phyloP scores from a whole-genome alignment of 768 basidiomycete genomes.

The Russula vinacea region DNA sequence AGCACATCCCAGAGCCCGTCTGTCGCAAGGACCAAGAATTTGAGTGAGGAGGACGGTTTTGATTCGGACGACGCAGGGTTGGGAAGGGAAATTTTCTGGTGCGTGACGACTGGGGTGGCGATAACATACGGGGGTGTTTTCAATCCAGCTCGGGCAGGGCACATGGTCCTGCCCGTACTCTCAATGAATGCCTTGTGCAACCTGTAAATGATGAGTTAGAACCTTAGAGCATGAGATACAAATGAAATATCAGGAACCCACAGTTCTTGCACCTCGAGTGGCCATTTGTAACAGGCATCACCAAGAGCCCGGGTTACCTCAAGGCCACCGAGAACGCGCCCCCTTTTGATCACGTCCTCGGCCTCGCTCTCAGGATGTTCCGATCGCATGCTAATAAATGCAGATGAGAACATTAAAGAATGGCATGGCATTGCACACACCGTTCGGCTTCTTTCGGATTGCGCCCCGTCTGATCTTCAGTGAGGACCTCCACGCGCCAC shows the following conservation, averaged over 20 bases:
- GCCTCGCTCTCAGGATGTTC: slow-evolving; percentile 82
- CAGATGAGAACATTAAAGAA: slow-evolving; percentile 2
- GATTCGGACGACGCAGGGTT: slow-evolving; percentile 33
- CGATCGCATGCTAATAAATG: slow-evolving; percentile 57
- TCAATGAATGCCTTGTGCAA: slow-evolving; percentile 64
- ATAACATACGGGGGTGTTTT: slow-evolving; percentile 92
- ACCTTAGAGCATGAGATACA: neutral
- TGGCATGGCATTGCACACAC: slow-evolving; percentile 43
- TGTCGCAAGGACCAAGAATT: slow-evolving; percentile 87
- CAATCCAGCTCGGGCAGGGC: slow-evolving; percentile 57
- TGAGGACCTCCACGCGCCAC: slow-evolving; percentile 93
- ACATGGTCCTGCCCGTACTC: slow-evolving; percentile 57
- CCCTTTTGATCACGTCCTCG: slow-evolving; percentile 67
- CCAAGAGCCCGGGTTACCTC: slow-evolving; percentile 87
- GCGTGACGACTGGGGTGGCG: slow-evolving; percentile 76
- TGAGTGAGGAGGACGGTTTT: slow-evolving; percentile 41
- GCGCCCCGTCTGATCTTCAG: slow-evolving; percentile 93
- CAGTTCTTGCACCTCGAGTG: slow-evolving; percentile 66
- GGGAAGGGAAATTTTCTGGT: slow-evolving; percentile 62
- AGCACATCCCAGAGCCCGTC: slow-evolving; percentile 61
- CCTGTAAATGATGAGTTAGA: slow-evolving; percentile 34
- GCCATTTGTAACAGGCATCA: slow-evolving; percentile 89
- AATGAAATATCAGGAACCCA: slow-evolving; percentile 38
- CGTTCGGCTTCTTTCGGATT: slow-evolving; percentile 81
- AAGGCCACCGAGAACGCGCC: slow-evolving; percentile 82